Evolutionary conservation across 768 basidiomycete genomes (phyloP), one percentile per base, ranked within the genome.

Genomic region (Leccinum truebloodii): DNA sequence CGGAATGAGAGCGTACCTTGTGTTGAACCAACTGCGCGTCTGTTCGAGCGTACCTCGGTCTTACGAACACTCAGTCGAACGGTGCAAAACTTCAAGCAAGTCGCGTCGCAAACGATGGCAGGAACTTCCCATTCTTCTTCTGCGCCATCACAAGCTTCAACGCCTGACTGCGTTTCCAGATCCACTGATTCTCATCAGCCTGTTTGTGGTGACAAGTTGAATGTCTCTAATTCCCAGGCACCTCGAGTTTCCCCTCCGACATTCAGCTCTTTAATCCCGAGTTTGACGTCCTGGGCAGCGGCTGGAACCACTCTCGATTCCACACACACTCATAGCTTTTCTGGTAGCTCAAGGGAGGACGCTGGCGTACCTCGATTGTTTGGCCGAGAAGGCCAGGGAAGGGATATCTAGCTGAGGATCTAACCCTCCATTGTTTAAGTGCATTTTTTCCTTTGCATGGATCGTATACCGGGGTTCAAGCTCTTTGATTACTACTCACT

Each of bases 41-140:
- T 77, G 78, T 67, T 76, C 30, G 79, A 80, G 54, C 70, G 76
- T 55, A 71, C 73, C 22, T 82, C 84, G 1, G 83, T 88, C 54
- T 75, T 87, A 57, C 79, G 80, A 60, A 80, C 81, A 4, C 70
- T 88, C 24, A 81, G 81, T 61, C 75, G 80, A 67, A 85, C 81
- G 1, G 78, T 86, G 59, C 81, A 83, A 68, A 84, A 75, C 58
- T 77, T 86, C 58, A 77, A 71, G 57, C 68, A 76, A 52, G 72
- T 62, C 12, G 68, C 75, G 18, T 69, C 75, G 3, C 66, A 70
- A 46, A 67, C 71, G 9, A 67, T 72, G 18, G 67, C 77, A 1
- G 67, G 69, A 34, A 61, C 60, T 41, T 44, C 64, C 9, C 54
- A 66, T 14, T 51, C 55, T 14, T 51, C 65, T 12, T 32, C 64